These are phyloP conservation scores for Dactylorhiza incarnata DNA, from an alignment of 106 monocot species.

Conservation along the genomic window DNA sequence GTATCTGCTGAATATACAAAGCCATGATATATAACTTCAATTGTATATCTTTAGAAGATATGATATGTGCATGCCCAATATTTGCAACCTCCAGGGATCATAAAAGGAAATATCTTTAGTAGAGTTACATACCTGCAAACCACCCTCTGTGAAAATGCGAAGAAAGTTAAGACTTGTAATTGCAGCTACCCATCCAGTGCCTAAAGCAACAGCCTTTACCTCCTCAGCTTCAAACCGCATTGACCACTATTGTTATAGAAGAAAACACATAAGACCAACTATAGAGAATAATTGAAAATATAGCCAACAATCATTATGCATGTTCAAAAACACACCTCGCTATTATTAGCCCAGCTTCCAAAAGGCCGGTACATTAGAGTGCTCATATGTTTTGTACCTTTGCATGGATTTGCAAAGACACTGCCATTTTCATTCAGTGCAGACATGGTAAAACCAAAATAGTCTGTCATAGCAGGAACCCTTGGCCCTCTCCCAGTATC, in stretches of 20 bases:
- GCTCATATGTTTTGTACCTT: slow-evolving; percentile 80
- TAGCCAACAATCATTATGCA: neutral
- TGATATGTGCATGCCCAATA: neutral
- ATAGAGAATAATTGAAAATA: slow-evolving; percentile 4
- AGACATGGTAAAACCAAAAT: slow-evolving; percentile 98
- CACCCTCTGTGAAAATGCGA: slow-evolving; percentile 87
- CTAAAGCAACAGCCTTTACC: slow-evolving; percentile 91
- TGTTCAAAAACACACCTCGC: slow-evolving; percentile 48
- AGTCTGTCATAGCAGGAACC: slow-evolving; percentile 97
- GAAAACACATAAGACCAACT: neutral
- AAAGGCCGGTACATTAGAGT: slow-evolving; percentile 99
- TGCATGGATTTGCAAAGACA: slow-evolving; percentile 91
- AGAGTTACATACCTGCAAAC: slow-evolving; percentile 70
- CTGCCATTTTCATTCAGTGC: slow-evolving; percentile 80
- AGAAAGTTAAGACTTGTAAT: slow-evolving; percentile 74
- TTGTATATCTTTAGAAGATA: too few relatives aligned
- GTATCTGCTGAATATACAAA: too few relatives aligned
- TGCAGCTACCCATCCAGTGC: slow-evolving; percentile 83
- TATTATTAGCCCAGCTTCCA: slow-evolving; percentile 96
- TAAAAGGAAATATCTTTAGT: neutral
- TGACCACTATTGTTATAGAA: slow-evolving; percentile 59
- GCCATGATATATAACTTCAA: too few relatives aligned
- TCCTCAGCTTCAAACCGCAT: slow-evolving; percentile 97
- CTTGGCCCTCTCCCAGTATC: slow-evolving; percentile 96
- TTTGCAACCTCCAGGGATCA: neutral